phyloP scores from a whole-genome alignment of 768 basidiomycete species.

The Pleurotus platypus region DNA sequence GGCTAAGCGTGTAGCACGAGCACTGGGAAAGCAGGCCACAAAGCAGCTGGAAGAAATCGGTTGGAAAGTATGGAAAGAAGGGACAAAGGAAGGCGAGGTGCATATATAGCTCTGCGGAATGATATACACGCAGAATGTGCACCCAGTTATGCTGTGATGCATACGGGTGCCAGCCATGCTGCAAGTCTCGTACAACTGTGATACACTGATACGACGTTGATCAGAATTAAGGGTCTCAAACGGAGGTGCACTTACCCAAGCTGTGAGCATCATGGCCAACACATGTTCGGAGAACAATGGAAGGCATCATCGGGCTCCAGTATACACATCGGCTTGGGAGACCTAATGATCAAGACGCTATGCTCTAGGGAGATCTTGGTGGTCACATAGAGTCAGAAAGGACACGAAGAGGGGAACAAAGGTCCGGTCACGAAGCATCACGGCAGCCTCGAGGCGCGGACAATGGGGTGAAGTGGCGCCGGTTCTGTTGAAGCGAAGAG shows the following conservation, averaged over 20 bases:
- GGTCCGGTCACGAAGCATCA: not conserved
- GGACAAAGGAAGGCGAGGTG: not conserved
- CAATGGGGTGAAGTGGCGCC: too few species aligned
- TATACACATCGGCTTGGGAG: too few species aligned
- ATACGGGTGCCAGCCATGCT: too few species aligned
- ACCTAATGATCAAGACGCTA: too few species aligned
- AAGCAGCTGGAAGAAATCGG: not conserved
- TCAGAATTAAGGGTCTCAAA: not conserved
- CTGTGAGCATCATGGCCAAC: not conserved
- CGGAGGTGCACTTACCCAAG: not conserved
- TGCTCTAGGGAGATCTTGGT: too few species aligned
- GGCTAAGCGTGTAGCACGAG: not conserved
- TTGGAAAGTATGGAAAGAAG: not conserved
- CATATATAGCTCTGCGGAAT: slow-evolving; percentile 7
- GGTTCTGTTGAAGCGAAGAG: too few species aligned
- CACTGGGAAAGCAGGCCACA: not conserved
- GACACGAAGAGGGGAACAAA: not conserved
- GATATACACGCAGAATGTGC: slow-evolving; percentile 6
- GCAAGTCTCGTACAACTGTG: too few species aligned
- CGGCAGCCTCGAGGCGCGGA: not conserved
- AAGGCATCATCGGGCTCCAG: too few species aligned
- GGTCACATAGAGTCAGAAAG: too few species aligned
- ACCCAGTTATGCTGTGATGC: not conserved
- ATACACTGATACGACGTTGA: not conserved
- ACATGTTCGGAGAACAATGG: not conserved